Conservation (phyloP, 176 grass and related monocot genomes). For the Oryza rufipogon region DNA sequence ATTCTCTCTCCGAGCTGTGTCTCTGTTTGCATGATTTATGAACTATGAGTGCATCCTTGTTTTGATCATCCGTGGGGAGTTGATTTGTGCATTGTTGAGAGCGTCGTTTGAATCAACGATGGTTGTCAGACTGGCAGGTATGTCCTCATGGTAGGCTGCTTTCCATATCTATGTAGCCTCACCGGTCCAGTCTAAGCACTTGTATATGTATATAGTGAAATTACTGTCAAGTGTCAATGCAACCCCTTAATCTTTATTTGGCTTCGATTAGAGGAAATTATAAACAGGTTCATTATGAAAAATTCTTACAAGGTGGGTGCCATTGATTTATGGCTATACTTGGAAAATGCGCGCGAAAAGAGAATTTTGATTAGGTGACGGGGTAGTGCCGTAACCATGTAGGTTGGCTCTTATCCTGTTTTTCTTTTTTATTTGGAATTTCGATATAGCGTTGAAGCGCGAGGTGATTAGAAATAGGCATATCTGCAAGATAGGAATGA, state of each 20-base stretch:
- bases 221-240: not conserved
- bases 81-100: not conserved
- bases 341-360: not conserved
- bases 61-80: not conserved
- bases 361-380: not conserved
- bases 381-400: not conserved
- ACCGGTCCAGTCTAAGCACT: not conserved
- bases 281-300: not conserved
- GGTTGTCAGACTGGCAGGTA: not conserved
- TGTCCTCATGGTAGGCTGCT: not conserved
- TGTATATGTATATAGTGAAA: not conserved
- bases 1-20: not conserved
- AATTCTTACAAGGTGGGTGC: not conserved
- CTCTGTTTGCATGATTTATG: not conserved
- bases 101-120: not conserved
- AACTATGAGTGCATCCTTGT: not conserved
- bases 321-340: not conserved
- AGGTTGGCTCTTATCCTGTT: not conserved
- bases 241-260: not conserved
- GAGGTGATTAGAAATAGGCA: not conserved
- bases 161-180: not conserved
- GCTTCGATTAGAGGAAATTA: not conserved
- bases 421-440: constrained; percentile 21
- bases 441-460: not conserved
- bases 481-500: constrained; percentile 20